These are phyloP conservation scores for Grosmannia huntii DNA, from an alignment of 2,329 filamentous ascomycete genomes.

Conservation along the genomic window DNA sequence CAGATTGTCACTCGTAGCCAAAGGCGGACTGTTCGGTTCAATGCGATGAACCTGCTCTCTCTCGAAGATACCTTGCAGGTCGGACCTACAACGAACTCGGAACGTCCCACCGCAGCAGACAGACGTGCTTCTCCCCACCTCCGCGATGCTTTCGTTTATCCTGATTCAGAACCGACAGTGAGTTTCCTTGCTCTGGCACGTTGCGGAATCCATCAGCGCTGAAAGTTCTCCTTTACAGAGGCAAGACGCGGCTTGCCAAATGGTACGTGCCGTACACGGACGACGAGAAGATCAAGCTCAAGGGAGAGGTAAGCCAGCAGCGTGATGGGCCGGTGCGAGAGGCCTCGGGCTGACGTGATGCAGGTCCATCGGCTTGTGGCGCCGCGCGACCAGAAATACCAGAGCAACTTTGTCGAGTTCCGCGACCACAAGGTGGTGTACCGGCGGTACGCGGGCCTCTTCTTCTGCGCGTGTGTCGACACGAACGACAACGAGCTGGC, in stretches of 20 bases:
- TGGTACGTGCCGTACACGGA: constrained; percentile 99
- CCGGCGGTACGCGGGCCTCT: constrained; percentile 90
- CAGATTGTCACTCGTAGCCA: not conserved
- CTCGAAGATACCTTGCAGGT: not conserved
- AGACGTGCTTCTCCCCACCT: not conserved
- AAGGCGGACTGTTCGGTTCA: not conserved
- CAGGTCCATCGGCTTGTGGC: constrained; percentile 94
- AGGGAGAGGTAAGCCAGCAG: constrained; percentile 60
- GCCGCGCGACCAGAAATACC: constrained; percentile 96
- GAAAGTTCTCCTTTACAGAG: constrained; percentile 39
- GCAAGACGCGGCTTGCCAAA: constrained; percentile 95
- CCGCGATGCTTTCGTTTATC: constrained; percentile 65
- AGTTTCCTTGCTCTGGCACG: constrained; percentile 6
- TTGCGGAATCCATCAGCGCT: not conserved
- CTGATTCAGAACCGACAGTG: constrained; percentile 84
- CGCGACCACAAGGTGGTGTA: constrained; percentile 95
- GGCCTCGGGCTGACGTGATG: not conserved
- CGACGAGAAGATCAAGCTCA: constrained; percentile 97
- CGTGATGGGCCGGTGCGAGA: not conserved
- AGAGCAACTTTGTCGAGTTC: constrained; percentile 98
- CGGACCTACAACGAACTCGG: not conserved
- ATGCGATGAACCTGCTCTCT: not conserved
- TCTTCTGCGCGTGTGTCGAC: constrained; percentile 99
- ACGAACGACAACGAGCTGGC: constrained; percentile 98
- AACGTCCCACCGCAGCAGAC: not conserved